These are phyloP conservation scores for Sapria himalayana DNA, from an alignment of 345 rosid genomes.

Conservation along the genomic window DNA sequence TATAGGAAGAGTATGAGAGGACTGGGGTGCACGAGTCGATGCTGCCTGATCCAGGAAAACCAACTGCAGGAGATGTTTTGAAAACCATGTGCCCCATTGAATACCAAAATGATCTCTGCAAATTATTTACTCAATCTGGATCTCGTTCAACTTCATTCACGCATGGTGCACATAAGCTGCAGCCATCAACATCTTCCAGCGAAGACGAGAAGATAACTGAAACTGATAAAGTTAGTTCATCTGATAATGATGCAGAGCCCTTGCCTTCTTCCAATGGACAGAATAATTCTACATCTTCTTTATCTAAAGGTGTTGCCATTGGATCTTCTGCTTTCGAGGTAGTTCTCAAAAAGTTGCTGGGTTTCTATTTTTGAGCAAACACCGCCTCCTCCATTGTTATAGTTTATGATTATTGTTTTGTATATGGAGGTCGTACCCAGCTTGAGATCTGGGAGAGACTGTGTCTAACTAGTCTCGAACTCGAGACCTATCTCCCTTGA, in stretches of 20 bases:
- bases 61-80: slow-evolving; percentile 42
- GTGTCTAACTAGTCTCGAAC: too few species aligned
- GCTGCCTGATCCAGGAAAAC: slow-evolving; percentile 54
- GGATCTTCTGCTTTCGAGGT: too few species aligned
- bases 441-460: too few species aligned
- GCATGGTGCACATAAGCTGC: slow-evolving; percentile 13
- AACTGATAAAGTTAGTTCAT: slow-evolving; percentile 16
- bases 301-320: too few species aligned
- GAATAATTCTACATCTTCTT: slow-evolving; percentile 12
- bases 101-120: slow-evolving; percentile 23
- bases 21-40: slow-evolving; percentile 34
- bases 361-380: too few species aligned
- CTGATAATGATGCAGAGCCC: slow-evolving; percentile 11
- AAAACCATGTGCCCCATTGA: slow-evolving; percentile 33
- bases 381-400: too few species aligned
- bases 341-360: too few species aligned
- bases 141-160: slow-evolving; percentile 9
- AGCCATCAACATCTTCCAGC: slow-evolving; percentile 9
- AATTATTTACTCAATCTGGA: slow-evolving; percentile 18
- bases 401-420: too few species aligned
- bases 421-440: too few species aligned
- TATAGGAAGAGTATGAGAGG: slow-evolving; percentile 76
- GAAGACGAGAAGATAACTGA: slow-evolving; percentile 13
- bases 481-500: too few species aligned
- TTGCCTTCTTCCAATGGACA: slow-evolving; percentile 9